Conservation (phyloP, 768 basidiomycete genomes). For the Hericium rajendrae region DNA sequence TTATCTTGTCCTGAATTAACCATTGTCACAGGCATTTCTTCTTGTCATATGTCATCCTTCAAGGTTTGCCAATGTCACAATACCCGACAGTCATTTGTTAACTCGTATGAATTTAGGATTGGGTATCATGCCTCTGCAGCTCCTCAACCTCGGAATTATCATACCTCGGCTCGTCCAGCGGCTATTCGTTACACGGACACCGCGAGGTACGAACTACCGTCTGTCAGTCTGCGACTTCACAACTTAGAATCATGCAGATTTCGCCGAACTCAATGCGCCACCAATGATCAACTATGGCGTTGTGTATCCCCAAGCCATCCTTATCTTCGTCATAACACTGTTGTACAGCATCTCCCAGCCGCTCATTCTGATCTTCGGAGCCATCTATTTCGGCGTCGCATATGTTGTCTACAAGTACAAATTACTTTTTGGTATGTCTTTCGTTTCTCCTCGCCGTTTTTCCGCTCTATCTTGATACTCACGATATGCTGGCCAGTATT, state of each 20-base stretch:
- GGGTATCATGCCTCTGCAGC: conserved; percentile 91
- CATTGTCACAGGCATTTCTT: conserved; percentile 56
- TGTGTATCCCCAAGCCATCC: conserved; percentile 93
- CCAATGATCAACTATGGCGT: conserved; percentile 97
- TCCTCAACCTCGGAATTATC: conserved; percentile 85
- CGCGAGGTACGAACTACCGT: conserved; percentile 52
- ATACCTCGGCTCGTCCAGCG: conserved; percentile 70
- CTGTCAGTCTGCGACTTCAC: not conserved
- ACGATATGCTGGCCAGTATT: conserved; percentile 51
- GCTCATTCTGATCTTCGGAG: conserved; percentile 89
- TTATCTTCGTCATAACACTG: conserved; percentile 92
- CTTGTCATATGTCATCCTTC: conserved; percentile 74
- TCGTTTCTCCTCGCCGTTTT: too few species aligned
- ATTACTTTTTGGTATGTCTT: conserved; percentile 73
- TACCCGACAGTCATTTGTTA: conserved; percentile 1
- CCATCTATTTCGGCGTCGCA: conserved; percentile 90
- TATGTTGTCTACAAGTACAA: conserved; percentile 99
- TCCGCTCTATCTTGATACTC: not conserved
- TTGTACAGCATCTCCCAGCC: conserved; percentile 95
- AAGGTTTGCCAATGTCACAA: conserved; percentile 36
- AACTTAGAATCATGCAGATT: conserved; percentile 53
- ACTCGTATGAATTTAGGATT: conserved; percentile 38
- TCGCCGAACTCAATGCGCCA: conserved; percentile 92
- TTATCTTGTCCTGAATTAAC: conserved; percentile 6
- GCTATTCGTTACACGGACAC: conserved; percentile 77